Percentiles rank a stretch among this genome's conserved stretches.
phyloP scores from a whole-genome alignment of 441 rosid species.

The Populus tomentosa region DNA sequence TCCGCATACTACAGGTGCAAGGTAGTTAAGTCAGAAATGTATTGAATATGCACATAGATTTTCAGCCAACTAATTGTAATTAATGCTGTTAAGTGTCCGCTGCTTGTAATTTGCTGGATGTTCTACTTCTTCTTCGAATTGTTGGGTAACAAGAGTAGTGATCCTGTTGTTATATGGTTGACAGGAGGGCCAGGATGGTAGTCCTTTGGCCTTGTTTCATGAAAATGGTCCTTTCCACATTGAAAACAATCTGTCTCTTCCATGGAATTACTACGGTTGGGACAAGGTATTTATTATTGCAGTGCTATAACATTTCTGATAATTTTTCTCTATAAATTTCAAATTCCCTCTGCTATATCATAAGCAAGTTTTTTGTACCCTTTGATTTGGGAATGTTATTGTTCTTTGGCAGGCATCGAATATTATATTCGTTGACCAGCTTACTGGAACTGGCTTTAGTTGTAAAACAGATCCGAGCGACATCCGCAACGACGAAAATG shows the following conservation, averaged over 20 bases:
- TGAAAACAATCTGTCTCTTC: conserved; percentile 48
- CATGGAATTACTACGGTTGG: conserved; percentile 92
- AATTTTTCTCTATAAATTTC: neutral
- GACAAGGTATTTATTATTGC: conserved; percentile 47
- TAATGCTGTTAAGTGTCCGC: neutral
- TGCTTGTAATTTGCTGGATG: conserved; percentile 45
- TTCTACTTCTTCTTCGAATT: conserved; percentile 88
- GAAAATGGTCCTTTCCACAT: conserved; percentile 84
- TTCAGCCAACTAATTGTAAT: too few species aligned
- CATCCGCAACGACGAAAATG: conserved; percentile 55
- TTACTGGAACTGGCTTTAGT: conserved; percentile 79
- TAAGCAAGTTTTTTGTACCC: neutral
- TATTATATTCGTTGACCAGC: conserved; percentile 80
- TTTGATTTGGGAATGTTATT: neutral
- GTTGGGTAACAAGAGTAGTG: conserved; percentile 34
- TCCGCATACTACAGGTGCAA: conserved; percentile 59
- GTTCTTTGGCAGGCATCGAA: conserved; percentile 36
- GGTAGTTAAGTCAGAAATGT: conserved; percentile 24
- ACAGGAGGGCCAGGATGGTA: conserved; percentile 97
- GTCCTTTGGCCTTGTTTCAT: conserved; percentile 72
- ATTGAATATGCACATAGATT: neutral
- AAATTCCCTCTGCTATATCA: neutral
- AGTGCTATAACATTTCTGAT: neutral
- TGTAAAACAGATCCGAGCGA: conserved; percentile 43
- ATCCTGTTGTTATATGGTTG: conserved; percentile 89